A percentile compares a stretch with the other conserved stretches of the same genome.
These are phyloP conservation scores for Colletotrichum kahawae DNA, from an alignment of 2,329 filamentous ascomycete species.

Conservation along the genomic window DNA sequence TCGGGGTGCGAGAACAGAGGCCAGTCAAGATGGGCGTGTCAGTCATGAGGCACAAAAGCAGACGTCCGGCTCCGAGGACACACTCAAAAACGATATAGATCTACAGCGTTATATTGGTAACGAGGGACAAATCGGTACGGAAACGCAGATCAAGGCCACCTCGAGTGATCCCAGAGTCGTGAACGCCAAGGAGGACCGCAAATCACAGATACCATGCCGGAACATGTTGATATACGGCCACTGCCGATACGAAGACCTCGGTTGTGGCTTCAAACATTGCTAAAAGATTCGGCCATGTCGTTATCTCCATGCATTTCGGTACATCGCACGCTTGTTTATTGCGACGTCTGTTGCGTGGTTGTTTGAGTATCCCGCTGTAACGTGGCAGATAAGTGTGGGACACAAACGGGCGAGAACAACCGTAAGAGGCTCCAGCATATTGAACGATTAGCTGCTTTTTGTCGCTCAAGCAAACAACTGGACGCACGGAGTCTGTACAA, in stretches of 20 bases:
- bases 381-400: neutral
- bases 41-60: neutral
- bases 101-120: fast-evolving
- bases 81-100: fast-evolving
- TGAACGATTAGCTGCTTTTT: neutral
- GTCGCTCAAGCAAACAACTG: neutral
- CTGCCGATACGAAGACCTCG: neutral
- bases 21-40: too few relatives aligned
- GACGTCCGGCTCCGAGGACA: fast-evolving
- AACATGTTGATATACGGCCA: neutral
- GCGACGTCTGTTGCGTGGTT: too few relatives aligned
- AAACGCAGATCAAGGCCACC: neutral
- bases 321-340: too few relatives aligned
- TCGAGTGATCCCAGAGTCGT: neutral
- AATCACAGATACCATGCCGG: neutral
- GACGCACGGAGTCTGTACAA: neutral
- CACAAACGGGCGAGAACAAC: fast-evolving
- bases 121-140: fast-evolving
- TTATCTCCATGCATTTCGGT: too few relatives aligned
- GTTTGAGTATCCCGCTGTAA: too few relatives aligned
- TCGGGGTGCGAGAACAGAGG: too few relatives aligned
- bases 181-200: neutral
- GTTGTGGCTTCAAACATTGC: neutral
- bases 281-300: neutral
- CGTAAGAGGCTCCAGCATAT: fast-evolving